These are phyloP conservation scores for Agaricus sinodeliciosus DNA, from an alignment of 768 basidiomycete genomes.

Conservation along the genomic window DNA sequence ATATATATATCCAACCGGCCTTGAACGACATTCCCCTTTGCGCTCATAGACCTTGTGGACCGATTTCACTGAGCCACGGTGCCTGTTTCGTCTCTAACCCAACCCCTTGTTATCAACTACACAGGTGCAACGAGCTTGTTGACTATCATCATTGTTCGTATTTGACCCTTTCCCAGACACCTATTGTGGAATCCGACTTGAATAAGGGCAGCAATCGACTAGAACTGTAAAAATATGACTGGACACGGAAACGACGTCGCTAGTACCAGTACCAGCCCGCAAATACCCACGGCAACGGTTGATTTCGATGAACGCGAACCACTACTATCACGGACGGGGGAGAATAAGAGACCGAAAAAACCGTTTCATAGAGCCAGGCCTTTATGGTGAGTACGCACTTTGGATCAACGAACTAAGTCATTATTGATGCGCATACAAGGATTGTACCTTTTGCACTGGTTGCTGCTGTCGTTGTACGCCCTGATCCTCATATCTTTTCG, in stretches of 20 bases:
- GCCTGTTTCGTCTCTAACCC: too few species aligned
- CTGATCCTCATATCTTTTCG: not conserved
- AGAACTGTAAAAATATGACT: not conserved
- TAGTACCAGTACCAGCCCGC: not conserved
- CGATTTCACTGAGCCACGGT: too few species aligned
- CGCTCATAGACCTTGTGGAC: not conserved
- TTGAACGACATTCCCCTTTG: not conserved
- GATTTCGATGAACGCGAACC: not conserved
- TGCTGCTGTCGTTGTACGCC: constrained; percentile 58
- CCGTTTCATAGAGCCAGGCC: constrained; percentile 47
- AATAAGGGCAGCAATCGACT: not conserved
- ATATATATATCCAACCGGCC: not conserved
- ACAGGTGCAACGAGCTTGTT: too few species aligned
- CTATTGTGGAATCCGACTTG: too few species aligned
- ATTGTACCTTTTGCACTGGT: constrained; percentile 70
- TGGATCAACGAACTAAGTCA: not conserved
- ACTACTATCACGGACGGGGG: not conserved
- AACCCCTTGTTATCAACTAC: too few species aligned
- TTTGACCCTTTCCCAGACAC: too few species aligned
- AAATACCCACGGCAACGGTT: not conserved
- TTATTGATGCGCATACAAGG: constrained; percentile 31
- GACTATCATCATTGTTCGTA: too few species aligned
- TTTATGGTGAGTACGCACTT: constrained; percentile 32
- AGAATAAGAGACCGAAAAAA: constrained; percentile 25
- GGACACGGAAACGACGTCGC: not conserved